Base-by-base conservation (phyloP, 441 rosid species). In the Eruca vesicaria region DNA sequence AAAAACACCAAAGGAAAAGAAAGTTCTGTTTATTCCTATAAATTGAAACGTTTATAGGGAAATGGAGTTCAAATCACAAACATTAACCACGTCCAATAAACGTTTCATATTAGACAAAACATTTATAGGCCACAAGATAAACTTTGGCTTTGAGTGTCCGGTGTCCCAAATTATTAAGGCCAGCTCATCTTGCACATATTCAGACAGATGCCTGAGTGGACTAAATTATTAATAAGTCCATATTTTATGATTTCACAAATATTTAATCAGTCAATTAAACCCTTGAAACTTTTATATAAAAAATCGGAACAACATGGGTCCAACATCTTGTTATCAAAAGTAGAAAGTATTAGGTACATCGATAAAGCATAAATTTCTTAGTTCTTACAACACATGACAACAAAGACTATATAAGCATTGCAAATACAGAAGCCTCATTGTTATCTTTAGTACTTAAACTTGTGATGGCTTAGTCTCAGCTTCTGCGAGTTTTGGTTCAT, bases 291-390 rank as follows among this genome's bases (percentile, higher is more conserved):
- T 16, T 16, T 23, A 29, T 29, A 29, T 1, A 4, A 29, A 29
- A 68, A 52, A 57, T 53, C 23, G 29, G 52, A 41, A 48, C 70
- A 41, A 75, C 79, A 63, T 69, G 79, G 68, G 66, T 63, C 71
- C 71, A 76, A 76, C 60, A 76, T 55, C 70, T 55, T 68, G 35
- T 62, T 41, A 55, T 28, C 59, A 20, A 38, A 62, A 41, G 70
- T 62, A 53, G 69, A 75, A 69, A 68, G 3, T 61, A 73, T 41
- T 38, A 36, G 5, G 65, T 28, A 14, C 18, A 6, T 32, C 6
- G 35, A 61, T 8, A 68, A 68, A 69, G 52, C 32, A 3, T 7
- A 14, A 32, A 55, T 29, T 32, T 21, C 26, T 41, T 69, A 58
- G 65, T 64, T 32, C 20, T 64, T 41, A 64, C 33, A 63, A 70